Evolutionary conservation across 2,329 filamentous ascomycete species (phyloP).

Genomic region (Xylariaceae sp.): DNA sequence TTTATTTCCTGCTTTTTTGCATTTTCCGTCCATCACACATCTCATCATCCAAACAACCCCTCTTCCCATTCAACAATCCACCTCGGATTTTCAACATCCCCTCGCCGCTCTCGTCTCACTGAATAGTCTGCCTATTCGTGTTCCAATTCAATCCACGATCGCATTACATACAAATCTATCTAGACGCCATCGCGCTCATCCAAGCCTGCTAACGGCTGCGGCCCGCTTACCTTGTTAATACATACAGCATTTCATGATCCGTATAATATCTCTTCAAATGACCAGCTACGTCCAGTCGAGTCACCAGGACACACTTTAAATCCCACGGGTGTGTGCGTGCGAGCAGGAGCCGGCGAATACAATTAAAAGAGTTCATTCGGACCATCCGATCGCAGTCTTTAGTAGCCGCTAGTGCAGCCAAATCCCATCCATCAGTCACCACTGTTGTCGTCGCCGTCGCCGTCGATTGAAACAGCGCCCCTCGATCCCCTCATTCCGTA

Average conservation of each 20-base stretch:
- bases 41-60: slow-evolving; percentile 28
- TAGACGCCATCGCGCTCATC: slow-evolving; percentile 21
- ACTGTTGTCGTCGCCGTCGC: slow-evolving; percentile 10
- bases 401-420: slow-evolving; percentile 15
- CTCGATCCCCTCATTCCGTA: slow-evolving; percentile 11
- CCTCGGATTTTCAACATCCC: slow-evolving; percentile 22
- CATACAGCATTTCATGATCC: slow-evolving; percentile 51
- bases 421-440: slow-evolving; percentile 4
- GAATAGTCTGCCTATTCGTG: neutral
- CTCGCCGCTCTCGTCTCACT: slow-evolving; percentile 24
- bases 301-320: slow-evolving; percentile 65
- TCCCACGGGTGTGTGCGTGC: slow-evolving; percentile 59
- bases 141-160: slow-evolving; percentile 24
- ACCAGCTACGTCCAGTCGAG: slow-evolving; percentile 44
- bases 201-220: slow-evolving; percentile 31
- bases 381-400: slow-evolving; percentile 24
- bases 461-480: slow-evolving; percentile 20
- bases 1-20: slow-evolving; percentile 29
- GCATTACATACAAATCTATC: slow-evolving; percentile 27
- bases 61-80: slow-evolving; percentile 24
- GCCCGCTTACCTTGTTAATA: slow-evolving; percentile 35
- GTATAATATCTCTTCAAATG: slow-evolving; percentile 48
- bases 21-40: slow-evolving; percentile 24
- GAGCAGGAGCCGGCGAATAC: slow-evolving; percentile 55
- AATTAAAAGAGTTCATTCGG: slow-evolving; percentile 37